Evolutionary conservation across 352 stramenopile species (phyloP).

Genomic region (Aphanomyces stellatus): DNA sequence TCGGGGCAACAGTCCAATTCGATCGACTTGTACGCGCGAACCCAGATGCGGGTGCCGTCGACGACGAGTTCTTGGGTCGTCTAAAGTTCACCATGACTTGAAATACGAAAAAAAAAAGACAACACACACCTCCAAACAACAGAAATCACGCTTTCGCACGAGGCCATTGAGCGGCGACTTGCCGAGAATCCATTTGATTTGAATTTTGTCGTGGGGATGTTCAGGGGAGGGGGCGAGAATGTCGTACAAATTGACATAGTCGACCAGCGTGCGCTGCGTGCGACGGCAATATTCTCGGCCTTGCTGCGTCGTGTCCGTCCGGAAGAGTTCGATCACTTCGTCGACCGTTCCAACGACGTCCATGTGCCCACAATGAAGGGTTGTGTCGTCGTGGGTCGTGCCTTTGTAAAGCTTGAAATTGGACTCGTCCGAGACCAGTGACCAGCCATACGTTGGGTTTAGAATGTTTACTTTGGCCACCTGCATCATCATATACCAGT

Average conservation of each 20-base stretch:
- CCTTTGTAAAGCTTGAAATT: not conserved
- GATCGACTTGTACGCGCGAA: not conserved
- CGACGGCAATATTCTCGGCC: not conserved
- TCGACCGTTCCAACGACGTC: not conserved
- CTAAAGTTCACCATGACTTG: too few relatives aligned
- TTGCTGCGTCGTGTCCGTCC: not conserved
- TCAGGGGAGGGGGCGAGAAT: not conserved
- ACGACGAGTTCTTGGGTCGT: too few relatives aligned
- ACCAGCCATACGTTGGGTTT: not conserved
- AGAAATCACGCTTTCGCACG: not conserved
- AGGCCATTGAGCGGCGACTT: not conserved
- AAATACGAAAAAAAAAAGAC: too few relatives aligned
- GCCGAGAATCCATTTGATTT: not conserved
- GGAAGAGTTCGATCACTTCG: not conserved
- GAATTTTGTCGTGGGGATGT: not conserved
- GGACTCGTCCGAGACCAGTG: not conserved
- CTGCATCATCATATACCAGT: too few relatives aligned
- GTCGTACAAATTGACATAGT: not conserved
- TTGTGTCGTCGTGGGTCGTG: not conserved
- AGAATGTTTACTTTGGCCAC: too few relatives aligned
- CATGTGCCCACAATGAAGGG: not conserved
- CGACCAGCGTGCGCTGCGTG: not conserved
- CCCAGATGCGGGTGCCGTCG: not conserved
- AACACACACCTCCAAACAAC: not conserved
- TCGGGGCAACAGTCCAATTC: not conserved